Evolutionary conservation across 768 basidiomycete species (phyloP).

Genomic region (Phlebiopsis flavidoalba): DNA sequence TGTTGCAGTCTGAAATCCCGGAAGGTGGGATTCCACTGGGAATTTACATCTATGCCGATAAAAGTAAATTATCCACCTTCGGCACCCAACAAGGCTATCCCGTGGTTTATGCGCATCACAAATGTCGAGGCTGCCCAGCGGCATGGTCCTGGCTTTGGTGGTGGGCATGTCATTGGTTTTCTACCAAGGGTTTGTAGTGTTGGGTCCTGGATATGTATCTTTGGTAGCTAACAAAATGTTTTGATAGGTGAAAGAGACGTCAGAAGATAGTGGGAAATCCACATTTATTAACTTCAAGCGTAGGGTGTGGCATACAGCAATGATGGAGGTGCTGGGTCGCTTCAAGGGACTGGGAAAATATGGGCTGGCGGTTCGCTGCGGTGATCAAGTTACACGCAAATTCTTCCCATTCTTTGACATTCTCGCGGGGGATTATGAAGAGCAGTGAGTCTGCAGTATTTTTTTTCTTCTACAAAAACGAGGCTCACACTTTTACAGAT

Average conservation of each 20-base stretch:
- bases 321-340: no score
- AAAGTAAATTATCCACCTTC: slow-evolving; percentile 14
- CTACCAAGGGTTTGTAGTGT: slow-evolving; percentile 18
- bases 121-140: slow-evolving; percentile 15
- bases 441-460: no score
- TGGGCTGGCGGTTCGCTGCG: no score
- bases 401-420: no score
- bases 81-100: slow-evolving; percentile 17
- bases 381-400: no score
- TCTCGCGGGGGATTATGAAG: no score
- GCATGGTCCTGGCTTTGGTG: slow-evolving; percentile 11
- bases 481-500: no score
- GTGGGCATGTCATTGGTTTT: slow-evolving; percentile 20
- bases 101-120: slow-evolving; percentile 11
- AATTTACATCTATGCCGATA: slow-evolving; percentile 17
- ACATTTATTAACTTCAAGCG: slow-evolving; percentile 16
- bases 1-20: no score
- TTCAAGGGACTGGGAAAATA: no score
- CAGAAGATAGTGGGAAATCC: slow-evolving; percentile 5
- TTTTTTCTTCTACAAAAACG: no score
- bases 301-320: no score
- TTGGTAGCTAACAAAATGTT: background rate
- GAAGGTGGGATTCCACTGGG: slow-evolving; percentile 5
- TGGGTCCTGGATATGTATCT: background rate
- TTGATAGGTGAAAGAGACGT: slow-evolving; percentile 7